Evolutionary conservation across 352 stramenopile genomes (phyloP).

Genomic region (Phytophthora syringae): DNA sequence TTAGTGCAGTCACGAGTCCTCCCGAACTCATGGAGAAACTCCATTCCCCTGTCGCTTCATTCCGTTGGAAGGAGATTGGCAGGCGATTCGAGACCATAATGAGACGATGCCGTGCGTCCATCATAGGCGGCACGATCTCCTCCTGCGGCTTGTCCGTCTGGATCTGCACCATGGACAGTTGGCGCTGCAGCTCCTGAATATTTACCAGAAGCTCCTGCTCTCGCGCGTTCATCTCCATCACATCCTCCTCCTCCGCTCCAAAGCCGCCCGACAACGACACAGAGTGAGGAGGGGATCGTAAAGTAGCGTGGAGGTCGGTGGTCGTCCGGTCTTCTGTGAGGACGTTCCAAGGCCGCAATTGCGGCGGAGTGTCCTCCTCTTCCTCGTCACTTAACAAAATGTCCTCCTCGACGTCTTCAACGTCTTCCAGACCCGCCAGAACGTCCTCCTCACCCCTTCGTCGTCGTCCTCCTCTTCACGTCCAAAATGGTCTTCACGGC

Average conservation of each 20-base stretch:
- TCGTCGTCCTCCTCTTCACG: slow-evolving; percentile 12
- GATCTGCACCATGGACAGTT: slow-evolving; percentile 89
- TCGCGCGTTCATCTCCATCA: slow-evolving; percentile 75
- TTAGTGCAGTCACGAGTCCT: slow-evolving; percentile 88
- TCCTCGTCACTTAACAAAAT: slow-evolving; percentile 17
- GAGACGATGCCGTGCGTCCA: slow-evolving; percentile 72
- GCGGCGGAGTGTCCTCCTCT: slow-evolving; percentile 10
- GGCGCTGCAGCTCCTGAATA: slow-evolving; percentile 92
- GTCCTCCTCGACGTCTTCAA: slow-evolving; percentile 21
- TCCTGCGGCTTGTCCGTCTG: slow-evolving; percentile 81
- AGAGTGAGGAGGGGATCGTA: slow-evolving; percentile 38
- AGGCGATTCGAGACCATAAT: slow-evolving; percentile 93
- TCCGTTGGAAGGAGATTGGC: slow-evolving; percentile 90
- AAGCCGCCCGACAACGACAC: slow-evolving; percentile 29
- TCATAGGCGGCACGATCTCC: slow-evolving; percentile 68
- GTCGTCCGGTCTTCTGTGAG: slow-evolving; percentile 2
- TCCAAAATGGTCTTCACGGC: slow-evolving; percentile 30
- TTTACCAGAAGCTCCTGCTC: slow-evolving; percentile 91
- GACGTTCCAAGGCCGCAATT: slow-evolving; percentile 14
- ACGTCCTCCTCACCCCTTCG: slow-evolving; percentile 28
- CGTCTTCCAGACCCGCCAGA: slow-evolving; percentile 16
- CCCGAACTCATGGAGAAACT: slow-evolving; percentile 90
- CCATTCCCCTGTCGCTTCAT: slow-evolving; percentile 86
- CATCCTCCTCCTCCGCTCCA: slow-evolving; percentile 64
- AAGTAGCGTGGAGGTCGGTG: slow-evolving; percentile 7